Percentiles rank a stretch among this genome's conserved stretches.
These are phyloP conservation scores for Cicer cuneatum DNA, from an alignment of 306 rosid species.

Conservation along the genomic window DNA sequence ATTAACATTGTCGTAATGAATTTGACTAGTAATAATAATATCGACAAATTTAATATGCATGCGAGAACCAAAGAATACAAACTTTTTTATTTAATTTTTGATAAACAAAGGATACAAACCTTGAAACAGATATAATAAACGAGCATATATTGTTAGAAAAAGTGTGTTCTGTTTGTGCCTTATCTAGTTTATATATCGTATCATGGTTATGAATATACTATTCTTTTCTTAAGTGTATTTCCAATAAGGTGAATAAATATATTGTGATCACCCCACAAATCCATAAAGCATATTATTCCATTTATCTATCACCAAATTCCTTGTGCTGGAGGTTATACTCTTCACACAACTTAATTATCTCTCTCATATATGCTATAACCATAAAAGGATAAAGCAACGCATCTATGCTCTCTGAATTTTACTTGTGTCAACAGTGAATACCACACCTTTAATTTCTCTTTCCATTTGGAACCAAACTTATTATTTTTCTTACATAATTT, in stretches of 20 bases:
- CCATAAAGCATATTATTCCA: conserved; percentile 29
- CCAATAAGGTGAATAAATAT: neutral
- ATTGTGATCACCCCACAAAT: conserved; percentile 35
- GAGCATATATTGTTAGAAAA: neutral
- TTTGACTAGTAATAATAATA: conserved; percentile 1
- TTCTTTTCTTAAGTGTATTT: conserved; percentile 42
- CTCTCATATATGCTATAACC: neutral
- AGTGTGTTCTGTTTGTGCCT: conserved; percentile 29
- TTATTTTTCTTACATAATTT: neutral
- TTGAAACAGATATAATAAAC: too few species aligned
- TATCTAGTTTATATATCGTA: neutral
- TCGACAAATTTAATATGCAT: neutral
- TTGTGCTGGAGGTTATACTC: conserved; percentile 35
- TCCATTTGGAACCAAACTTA: conserved; percentile 20
- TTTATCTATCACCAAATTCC: conserved; percentile 37
- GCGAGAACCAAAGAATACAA: conserved; percentile 20
- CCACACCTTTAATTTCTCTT: conserved; percentile 36
- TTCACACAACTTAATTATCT: conserved; percentile 32
- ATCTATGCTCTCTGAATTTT: conserved; percentile 46
- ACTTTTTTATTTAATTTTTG: too few species aligned
- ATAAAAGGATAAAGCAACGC: conserved; percentile 60
- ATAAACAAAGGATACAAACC: too few species aligned
- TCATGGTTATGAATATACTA: conserved; percentile 13
- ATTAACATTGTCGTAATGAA: too few species aligned
- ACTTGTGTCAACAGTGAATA: conserved; percentile 50